Evolutionary conservation across 768 basidiomycete genomes (phyloP).

Genomic region (Agaricus blazei): DNA sequence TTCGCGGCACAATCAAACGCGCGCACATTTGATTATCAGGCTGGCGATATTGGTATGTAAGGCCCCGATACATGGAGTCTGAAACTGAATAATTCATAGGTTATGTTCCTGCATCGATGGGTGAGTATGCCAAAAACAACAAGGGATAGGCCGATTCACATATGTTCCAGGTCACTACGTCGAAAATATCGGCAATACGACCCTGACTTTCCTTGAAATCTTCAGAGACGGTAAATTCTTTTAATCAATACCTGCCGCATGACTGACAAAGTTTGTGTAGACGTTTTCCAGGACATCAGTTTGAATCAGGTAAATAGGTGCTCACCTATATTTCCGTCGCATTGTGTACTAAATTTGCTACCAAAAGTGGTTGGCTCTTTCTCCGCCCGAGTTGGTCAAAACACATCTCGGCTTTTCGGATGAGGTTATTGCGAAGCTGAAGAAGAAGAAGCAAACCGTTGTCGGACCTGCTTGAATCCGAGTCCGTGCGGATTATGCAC

Average conservation of each 20-base stretch:
- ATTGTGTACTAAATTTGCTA: neutral
- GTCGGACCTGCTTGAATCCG: slow-evolving; percentile 19
- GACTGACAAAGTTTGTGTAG: slow-evolving; percentile 1
- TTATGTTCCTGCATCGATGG: slow-evolving; percentile 55
- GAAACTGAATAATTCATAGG: slow-evolving; percentile 22
- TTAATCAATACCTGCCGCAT: neutral
- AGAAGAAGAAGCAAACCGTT: slow-evolving; percentile 33
- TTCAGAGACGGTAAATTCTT: slow-evolving; percentile 25
- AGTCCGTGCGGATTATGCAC: neutral
- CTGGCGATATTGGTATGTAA: slow-evolving; percentile 51
- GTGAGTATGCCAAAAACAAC: slow-evolving; percentile 22
- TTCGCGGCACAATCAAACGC: slow-evolving; percentile 52
- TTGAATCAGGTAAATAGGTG: slow-evolving; percentile 9
- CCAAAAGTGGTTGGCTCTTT: slow-evolving; percentile 36
- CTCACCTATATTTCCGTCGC: neutral
- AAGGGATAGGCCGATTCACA: neutral
- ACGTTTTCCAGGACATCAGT: slow-evolving; percentile 15
- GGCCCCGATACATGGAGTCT: neutral
- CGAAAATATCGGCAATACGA: slow-evolving; percentile 48
- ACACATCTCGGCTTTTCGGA: slow-evolving; percentile 34
- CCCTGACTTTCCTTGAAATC: slow-evolving; percentile 43
- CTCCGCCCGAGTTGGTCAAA: slow-evolving; percentile 35
- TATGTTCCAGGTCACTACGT: slow-evolving; percentile 40
- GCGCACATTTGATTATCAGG: slow-evolving; percentile 56
- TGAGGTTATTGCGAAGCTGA: slow-evolving; percentile 26